Percentiles rank a stretch among this genome's conserved stretches.
phyloP scores from a whole-genome alignment of 1,284 basidiomycete genomes.

The Xerocomus amazonicus region DNA sequence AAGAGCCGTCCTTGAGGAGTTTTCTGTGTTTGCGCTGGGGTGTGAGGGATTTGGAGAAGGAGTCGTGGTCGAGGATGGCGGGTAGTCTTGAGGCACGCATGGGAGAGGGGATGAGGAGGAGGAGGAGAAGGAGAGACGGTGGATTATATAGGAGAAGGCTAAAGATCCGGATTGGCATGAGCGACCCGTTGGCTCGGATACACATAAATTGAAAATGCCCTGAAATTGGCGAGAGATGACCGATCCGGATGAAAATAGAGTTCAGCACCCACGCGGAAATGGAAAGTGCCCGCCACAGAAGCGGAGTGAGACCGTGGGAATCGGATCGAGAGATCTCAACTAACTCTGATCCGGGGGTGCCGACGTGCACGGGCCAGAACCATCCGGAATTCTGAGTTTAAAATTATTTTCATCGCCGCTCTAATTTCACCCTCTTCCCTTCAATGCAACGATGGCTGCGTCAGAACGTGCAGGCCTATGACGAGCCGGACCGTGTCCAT shows the following conservation, averaged over 20 bases:
- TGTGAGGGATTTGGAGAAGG: slow-evolving; percentile 48
- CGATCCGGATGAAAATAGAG: slow-evolving; percentile 22
- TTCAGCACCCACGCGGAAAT: slow-evolving; percentile 32
- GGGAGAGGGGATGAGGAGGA: slow-evolving; percentile 24
- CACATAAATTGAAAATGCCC: slow-evolving; percentile 35
- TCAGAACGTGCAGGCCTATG: slow-evolving; percentile 66
- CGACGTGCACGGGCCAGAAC: slow-evolving; percentile 20
- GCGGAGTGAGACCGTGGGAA: slow-evolving; percentile 33
- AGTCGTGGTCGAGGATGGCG: slow-evolving; percentile 29
- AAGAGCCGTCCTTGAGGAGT: slow-evolving; percentile 74
- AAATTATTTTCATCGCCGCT: slow-evolving; percentile 9
- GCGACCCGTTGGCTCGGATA: slow-evolving; percentile 38
- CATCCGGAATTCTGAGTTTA: slow-evolving; percentile 3
- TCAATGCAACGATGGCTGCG: slow-evolving; percentile 63
- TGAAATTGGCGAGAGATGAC: slow-evolving; percentile 22
- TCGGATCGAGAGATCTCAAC: slow-evolving; percentile 24
- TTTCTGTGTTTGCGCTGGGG: slow-evolving; percentile 79
- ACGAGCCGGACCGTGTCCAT: slow-evolving; percentile 49
- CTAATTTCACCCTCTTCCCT: neutral
- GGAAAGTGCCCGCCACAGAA: slow-evolving; percentile 33
- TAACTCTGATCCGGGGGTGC: slow-evolving; percentile 16
- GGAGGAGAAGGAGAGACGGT: slow-evolving; percentile 2
- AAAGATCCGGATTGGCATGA: slow-evolving; percentile 43
- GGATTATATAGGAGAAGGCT: slow-evolving; percentile 34
- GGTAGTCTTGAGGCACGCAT: slow-evolving; percentile 30